Evolutionary conservation across 805 yeast genomes (phyloP), one percentile per base, ranked within the genome.

Genomic region (Kregervanrija pseudodelftensis): DNA sequence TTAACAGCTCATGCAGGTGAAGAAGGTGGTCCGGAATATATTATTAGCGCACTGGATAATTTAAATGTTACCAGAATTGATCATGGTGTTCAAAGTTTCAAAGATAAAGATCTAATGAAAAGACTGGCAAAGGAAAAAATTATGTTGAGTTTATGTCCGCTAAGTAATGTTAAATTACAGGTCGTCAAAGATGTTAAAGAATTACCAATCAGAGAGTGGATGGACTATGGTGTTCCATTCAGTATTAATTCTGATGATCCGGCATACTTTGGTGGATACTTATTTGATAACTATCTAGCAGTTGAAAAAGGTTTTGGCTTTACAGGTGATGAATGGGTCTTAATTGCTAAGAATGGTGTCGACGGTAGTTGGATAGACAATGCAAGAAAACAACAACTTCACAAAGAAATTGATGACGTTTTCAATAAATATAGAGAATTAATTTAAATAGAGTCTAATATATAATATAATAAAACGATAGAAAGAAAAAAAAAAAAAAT

Each of bases 1-100:
- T 69, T 83, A 44, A 86, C 95, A 33, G 91, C 95, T 2, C 95
- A 86, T 57, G 95, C 93, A 2, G 95, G 95, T 55, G 95, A 86
- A 65, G 95, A 86, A 67, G 95, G 91, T 43, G 86, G 82, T 50
- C 79, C 87, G 36, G 73, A 77, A n/a, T 84, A 69, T 52, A 85
- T 85, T 28, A 47, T 65, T 9, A 72, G 70, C 43, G 67, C 93
- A 2, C 65, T 85, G 49, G 81, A 82, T 54, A 46, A 69, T 39
- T 70, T 83, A 46, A 70, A 76, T 1, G 85, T 77, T 22, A 71
- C 80, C 32, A 75, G 95, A 63, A 81, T 86, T 45, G 95, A 86
- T 58, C 95, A 86, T 58, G 95, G 95, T 44, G 77, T 85, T 51
- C 79, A 82, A 57, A 74, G 87, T 9, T 63, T 70, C 38, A 71